Base-by-base conservation (phyloP, 768 basidiomycete species). In the Serendipita indica region DNA sequence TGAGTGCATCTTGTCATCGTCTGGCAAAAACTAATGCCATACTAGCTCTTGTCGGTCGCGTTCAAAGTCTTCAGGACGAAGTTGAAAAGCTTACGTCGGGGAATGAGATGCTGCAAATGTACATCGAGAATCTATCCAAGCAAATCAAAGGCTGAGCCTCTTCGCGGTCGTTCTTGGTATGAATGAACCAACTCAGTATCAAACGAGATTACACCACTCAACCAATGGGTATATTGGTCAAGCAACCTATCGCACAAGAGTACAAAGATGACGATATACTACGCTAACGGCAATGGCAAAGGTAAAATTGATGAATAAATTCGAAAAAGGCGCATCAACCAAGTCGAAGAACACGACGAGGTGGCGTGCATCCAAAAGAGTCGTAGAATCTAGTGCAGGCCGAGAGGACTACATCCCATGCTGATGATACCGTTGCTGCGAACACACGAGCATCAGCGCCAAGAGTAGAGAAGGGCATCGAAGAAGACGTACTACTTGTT, bases 71-170 rank as follows among this genome's bases (percentile, higher is more conserved):
- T 6, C 84, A 90, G 70, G 75, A 74, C 60, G 89, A 91, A 62
- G 77, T 86, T n/a, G 84, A 89, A 62, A 89, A 86, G 68, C 74
- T 91, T 20, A 71, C 75, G 1, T 84, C 86, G 3, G 84, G 83
- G 54, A 91, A 91, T 62, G 81, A 82, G 59, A 89, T 83, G 3
- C 71, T 91, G 58, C 88, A 91, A 66, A 84, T 83, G 81, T 91
- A 91, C 66, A 89, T 89, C 66, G 87, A 91, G 67, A 91, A 91
- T 64, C 67, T 91, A 64, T 90, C 89, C 0, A 75, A 86, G 65
- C 89, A 91, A 69, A 86, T 89, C 81, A n/a, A 25, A 43, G 41
- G 41, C 6, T 43, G 16, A n/a, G n/a, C n/a, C n/a, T n/a, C n/a
- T n/a, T n/a, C n/a, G n/a, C n/a, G n/a, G n/a, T n/a, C n/a, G n/a